phyloP scores from a whole-genome alignment of 192 early-diverging fungal genomes.

The Podila clonocystis region DNA sequence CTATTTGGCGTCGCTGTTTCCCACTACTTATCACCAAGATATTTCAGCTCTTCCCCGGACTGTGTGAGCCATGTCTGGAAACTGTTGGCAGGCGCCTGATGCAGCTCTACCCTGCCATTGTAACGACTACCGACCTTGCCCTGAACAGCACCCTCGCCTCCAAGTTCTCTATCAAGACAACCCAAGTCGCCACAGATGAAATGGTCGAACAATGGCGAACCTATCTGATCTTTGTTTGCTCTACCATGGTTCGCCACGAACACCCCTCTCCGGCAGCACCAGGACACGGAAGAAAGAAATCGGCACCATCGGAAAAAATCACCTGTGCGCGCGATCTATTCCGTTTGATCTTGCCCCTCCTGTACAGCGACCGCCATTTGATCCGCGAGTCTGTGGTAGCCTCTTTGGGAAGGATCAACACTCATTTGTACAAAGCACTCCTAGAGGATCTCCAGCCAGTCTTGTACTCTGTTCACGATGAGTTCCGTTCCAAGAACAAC shows the following conservation, averaged over 20 bases:
- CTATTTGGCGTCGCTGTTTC: conserved; percentile 77
- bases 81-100: conserved; percentile 72
- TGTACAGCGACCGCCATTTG: conserved; percentile 69
- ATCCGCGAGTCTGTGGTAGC: conserved; percentile 77
- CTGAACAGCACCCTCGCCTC: conserved; percentile 55
- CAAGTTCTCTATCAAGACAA: conserved; percentile 60
- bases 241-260: conserved; percentile 63
- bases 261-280: conserved; percentile 50
- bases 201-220: conserved; percentile 81
- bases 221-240: conserved; percentile 77
- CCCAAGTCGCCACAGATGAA: conserved; percentile 60
- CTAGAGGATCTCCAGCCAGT: conserved; percentile 73
- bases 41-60: conserved; percentile 61
- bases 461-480: conserved; percentile 68
- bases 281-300: conserved; percentile 56
- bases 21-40: conserved; percentile 71
- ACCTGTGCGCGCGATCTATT: conserved; percentile 69
- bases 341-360: conserved; percentile 68
- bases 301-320: conserved; percentile 57
- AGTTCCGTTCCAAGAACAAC: conserved; percentile 59
- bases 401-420: conserved; percentile 72
- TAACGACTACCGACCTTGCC: conserved; percentile 61
- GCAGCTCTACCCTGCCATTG: conserved; percentile 68
- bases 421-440: conserved; percentile 70
- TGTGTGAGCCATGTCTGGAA: conserved; percentile 59